These are phyloP conservation scores for Arthonia radiata DNA, from an alignment of 495 filamentous ascomycete genomes.

Conservation along the genomic window DNA sequence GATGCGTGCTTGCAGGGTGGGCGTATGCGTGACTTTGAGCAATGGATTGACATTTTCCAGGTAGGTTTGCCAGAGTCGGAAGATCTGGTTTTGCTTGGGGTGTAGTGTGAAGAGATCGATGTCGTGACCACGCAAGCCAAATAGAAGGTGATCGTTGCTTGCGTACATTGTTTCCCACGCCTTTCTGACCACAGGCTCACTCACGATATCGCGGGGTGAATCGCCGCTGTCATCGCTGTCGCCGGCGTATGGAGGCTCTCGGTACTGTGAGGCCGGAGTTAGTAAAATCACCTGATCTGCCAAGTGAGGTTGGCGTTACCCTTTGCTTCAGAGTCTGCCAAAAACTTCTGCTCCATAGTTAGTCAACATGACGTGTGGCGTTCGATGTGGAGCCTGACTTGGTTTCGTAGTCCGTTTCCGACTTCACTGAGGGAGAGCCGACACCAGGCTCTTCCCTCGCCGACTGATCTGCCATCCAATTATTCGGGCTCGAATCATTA, in stretches of 20 bases:
- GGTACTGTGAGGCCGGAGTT: too few species aligned
- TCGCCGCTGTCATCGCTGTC: conserved; percentile 10
- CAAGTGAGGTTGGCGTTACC: conserved; percentile 12
- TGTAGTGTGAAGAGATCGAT: conserved; percentile 24
- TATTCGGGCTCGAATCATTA: conserved; percentile 4
- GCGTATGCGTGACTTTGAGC: conserved; percentile 27
- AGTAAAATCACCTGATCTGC: conserved; percentile 4
- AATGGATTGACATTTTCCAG: conserved; percentile 27
- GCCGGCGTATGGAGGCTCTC: too few species aligned
- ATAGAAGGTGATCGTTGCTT: conserved; percentile 21
- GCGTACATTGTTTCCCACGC: conserved; percentile 19
- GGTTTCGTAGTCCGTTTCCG: conserved; percentile 13
- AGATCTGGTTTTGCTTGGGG: conserved; percentile 18
- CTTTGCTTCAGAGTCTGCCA: conserved; percentile 24
- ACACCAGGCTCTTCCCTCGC: conserved; percentile 2
- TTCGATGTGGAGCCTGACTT: conserved; percentile 14
- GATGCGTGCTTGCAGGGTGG: conserved; percentile 19
- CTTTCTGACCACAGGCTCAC: conserved; percentile 15
- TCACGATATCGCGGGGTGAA: conserved; percentile 13
- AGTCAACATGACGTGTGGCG: conserved; percentile 5
- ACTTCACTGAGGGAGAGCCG: conserved; percentile 10
- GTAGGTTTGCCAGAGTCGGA: conserved; percentile 24
- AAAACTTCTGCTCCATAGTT: conserved; percentile 15
- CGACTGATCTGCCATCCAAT: conserved; percentile 1
- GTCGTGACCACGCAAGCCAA: conserved; percentile 17